Base-by-base conservation (phyloP, 2,329 filamentous ascomycete genomes). In the Trichoderma simmonsii region DNA sequence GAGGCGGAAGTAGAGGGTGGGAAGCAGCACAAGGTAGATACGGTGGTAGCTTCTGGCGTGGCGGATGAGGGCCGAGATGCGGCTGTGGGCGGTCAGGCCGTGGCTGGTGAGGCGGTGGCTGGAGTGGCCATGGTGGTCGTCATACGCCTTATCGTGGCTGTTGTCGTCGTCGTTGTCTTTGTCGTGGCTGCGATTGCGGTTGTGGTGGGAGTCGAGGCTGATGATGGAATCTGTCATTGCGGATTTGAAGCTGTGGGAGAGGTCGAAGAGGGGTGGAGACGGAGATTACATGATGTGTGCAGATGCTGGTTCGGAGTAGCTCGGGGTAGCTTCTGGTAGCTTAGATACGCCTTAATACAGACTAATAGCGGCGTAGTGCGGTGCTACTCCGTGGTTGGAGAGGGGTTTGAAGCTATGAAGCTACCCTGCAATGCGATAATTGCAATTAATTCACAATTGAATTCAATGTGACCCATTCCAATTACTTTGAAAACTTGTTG, bases 1-100 rank as follows among this genome's bases (percentile, higher is more conserved):
- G 54, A 73, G 18, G 39, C 71, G 71, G 9, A 73, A 70, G 62
- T 73, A 73, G 4, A 73, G 39, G 30, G 71, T 21, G 3, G 71
- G 68, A 14, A 73, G 36, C 24, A 56, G 3, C 28, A 73, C 18
- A 5, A 73, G 68, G n/a, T 66, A 71, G 51, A 61, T 39, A 4
- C 62, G 67, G 15, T 66, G 68, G 26, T 71, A 30, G 54, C 61
- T 24, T 56, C 18, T 30, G 68, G 39, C n/a, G 56, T 73, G 60
- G 68, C 36, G 68, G 68, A 63, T 9, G 54, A 71, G 56, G 26
- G 30, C 12, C 12, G 28, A 15, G 21, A 72, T 59, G 48, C 61
- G 51, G 56, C 28, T 51, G 36, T 12, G 65, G 66, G 59, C 59
- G 30, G 56, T 56, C 56, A 66, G 21, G 30, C 36, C 24, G 71